These are phyloP conservation scores for Fragaria iinumae DNA, from an alignment of 306 rosid species.

Conservation along the genomic window DNA sequence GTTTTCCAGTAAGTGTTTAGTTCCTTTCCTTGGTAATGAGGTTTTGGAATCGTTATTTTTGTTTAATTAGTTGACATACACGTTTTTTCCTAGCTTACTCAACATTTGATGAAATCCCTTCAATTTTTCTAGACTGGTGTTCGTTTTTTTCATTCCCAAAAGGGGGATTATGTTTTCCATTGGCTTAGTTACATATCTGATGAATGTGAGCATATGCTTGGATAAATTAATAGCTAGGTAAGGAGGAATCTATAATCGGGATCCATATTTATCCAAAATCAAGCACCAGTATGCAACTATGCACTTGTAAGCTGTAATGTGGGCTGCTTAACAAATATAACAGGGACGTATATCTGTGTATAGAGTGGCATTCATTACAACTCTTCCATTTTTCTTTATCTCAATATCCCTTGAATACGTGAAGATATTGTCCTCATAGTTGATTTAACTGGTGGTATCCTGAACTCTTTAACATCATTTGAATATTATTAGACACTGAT, in stretches of 20 bases:
- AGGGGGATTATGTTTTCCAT: no score
- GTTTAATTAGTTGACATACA: neutral
- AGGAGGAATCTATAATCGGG: neutral
- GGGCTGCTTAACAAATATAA: constrained; percentile 10
- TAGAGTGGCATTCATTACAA: neutral
- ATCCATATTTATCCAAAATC: neutral
- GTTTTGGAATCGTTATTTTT: constrained; percentile 6
- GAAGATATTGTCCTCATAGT: constrained; percentile 1
- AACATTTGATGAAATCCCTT: neutral
- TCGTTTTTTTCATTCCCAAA: neutral
- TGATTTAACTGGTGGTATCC: neutral
- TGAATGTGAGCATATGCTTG: constrained; percentile 3
- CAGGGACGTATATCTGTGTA: neutral
- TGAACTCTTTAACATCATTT: neutral
- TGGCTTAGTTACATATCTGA: neutral
- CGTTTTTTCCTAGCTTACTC: neutral
- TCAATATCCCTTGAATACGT: neutral
- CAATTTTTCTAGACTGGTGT: neutral
- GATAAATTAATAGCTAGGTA: neutral
- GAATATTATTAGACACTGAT: neutral
- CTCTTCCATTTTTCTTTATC: no score
- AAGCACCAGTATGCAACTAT: neutral
- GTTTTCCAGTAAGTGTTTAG: neutral
- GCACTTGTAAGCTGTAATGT: neutral
- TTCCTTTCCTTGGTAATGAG: constrained; percentile 17